Evolutionary conservation across 225 moss, liverwort and hornwort genomes (phyloP).

Genomic region (Pseudoscleropodium purum): DNA sequence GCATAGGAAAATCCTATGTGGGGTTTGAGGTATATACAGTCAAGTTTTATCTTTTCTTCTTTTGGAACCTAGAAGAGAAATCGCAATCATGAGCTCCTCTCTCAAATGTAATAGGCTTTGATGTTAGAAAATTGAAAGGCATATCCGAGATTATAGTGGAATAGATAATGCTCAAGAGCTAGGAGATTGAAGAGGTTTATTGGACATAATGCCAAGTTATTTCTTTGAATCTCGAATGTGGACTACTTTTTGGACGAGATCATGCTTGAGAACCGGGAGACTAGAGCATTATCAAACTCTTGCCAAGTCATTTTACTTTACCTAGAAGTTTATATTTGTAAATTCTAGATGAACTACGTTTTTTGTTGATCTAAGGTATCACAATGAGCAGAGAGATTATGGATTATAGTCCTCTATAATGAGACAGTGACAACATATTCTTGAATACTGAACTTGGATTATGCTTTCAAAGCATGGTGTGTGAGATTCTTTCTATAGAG

Average conservation of each 20-base stretch:
- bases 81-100: not conserved
- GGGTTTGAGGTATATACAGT: constrained; percentile 50
- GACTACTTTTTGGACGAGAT: not conserved
- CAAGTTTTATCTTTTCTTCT: not conserved
- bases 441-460: not conserved
- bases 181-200: not conserved
- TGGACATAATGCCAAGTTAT: not conserved
- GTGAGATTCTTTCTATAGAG: not conserved
- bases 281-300: not conserved
- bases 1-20: constrained; percentile 44
- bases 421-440: not conserved
- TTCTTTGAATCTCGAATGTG: not conserved
- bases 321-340: not conserved
- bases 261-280: not conserved
- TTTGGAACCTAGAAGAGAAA: not conserved
- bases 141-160: not conserved
- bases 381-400: not conserved
- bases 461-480: not conserved
- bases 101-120: not conserved
- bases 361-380: not conserved
- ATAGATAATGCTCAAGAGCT: not conserved
- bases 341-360: not conserved
- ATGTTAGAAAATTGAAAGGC: not conserved
- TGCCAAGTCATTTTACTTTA: not conserved
- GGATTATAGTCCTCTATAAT: not conserved